These are phyloP conservation scores for Neurospora sp. DNA, from an alignment of 495 filamentous ascomycete genomes.

Conservation along the genomic window DNA sequence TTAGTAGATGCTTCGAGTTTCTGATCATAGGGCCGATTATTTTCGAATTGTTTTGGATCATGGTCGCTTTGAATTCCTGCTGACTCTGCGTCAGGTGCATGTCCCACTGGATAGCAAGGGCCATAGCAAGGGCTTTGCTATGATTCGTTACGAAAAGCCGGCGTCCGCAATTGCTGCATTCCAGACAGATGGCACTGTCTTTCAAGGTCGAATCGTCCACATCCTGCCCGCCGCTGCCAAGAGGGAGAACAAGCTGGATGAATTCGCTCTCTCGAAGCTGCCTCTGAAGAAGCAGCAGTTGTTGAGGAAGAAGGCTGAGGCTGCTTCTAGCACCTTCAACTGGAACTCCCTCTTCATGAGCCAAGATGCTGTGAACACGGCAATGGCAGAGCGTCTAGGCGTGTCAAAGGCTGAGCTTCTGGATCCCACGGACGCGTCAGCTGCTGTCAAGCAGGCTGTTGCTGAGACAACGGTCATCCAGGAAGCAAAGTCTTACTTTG, in stretches of 20 bases:
- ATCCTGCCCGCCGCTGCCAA: slow-evolving; percentile 74
- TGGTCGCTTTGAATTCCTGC: slow-evolving; percentile 11
- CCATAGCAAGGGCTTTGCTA: slow-evolving; percentile 76
- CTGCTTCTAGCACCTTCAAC: slow-evolving; percentile 69
- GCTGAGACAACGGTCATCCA: slow-evolving; percentile 94
- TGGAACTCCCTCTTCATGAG: slow-evolving; percentile 99
- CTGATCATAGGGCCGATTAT: slow-evolving; percentile 29
- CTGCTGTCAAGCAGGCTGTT: slow-evolving; percentile 90
- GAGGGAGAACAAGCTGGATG: slow-evolving; percentile 71
- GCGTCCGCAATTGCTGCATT: slow-evolving; percentile 69
- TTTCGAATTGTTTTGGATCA: slow-evolving; percentile 14
- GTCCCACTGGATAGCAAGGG: slow-evolving; percentile 60
- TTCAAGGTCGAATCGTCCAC: slow-evolving; percentile 87
- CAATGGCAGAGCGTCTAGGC: slow-evolving; percentile 75
- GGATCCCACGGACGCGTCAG: slow-evolving; percentile 87
- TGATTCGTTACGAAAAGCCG: slow-evolving; percentile 63
- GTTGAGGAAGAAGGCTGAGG: slow-evolving; percentile 70
- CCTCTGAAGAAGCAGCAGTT: slow-evolving; percentile 90
- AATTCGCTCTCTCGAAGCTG: slow-evolving; percentile 75
- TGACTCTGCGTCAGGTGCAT: slow-evolving; percentile 55
- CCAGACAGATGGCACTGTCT: slow-evolving; percentile 67
- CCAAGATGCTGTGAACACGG: slow-evolving; percentile 91
- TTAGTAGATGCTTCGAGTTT: slow-evolving; percentile 54
- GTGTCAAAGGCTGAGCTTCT: slow-evolving; percentile 83
- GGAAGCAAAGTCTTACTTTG: slow-evolving; percentile 88